Base-by-base conservation (phyloP, 495 filamentous ascomycete genomes). In the Aspergillus steynii region DNA sequence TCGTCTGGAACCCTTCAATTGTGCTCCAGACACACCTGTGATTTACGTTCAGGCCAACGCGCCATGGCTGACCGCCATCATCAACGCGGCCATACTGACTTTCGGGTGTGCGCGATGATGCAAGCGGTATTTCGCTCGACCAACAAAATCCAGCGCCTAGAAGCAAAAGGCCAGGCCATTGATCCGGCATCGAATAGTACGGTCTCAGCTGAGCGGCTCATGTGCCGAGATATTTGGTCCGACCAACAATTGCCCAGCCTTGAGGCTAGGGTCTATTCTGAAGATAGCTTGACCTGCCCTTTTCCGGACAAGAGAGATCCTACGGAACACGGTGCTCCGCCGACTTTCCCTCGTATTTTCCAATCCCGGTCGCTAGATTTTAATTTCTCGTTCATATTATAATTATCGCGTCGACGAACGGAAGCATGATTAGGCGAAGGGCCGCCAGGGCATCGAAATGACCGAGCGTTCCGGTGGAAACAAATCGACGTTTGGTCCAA, bases 211-310 rank as follows among this genome's bases (percentile, higher is more conserved):
- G 37, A 20, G 14, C 29, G 42, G 27, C 15, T n/a, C 27, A 5
- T 26, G 25, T 45, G 55, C 55, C 55, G 42, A 56, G 55, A 49
- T n/a, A 27, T 29, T 28, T 55, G 27, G 55, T 37, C 20, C 42
- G 3, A 27, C 55, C 37, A 49, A 56, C 15, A 45, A 55, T n/a
- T 8, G 25, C 25, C 14, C 27, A 25, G 32, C 29, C 25, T 27
- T 32, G 6, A 55, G 51, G 51, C 26, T 45, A 55, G 26, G 29
- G 20, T 9, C n/a, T 29, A 20, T 45, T 42, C 31, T 28, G 20
- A 2, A 26, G 32, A 27, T 5, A 15, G 29, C 10, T 55, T 31
- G 25, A 8, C 14, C 53, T 42, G 53, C n/a, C 32, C 9, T 55
- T n/a, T 37, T 7, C 29, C 5, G 32, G 20, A 42, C 14, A 55